Percentiles rank a stretch among this genome's conserved stretches.
phyloP scores from a whole-genome alignment of 495 filamentous ascomycete species.

The Letharia columbiana region DNA sequence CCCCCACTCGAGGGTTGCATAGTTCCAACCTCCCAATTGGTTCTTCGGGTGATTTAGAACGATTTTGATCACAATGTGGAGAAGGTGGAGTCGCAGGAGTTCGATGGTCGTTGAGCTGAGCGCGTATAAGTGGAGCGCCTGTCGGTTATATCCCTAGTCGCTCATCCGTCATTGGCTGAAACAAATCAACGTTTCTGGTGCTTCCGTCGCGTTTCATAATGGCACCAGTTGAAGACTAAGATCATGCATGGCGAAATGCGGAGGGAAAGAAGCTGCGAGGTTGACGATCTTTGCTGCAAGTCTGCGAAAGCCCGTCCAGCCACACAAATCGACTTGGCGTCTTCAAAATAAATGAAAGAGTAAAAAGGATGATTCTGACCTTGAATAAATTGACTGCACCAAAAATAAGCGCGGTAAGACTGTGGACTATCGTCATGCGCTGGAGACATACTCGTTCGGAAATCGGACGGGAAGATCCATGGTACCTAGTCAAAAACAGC shows the following conservation, averaged over 20 bases:
- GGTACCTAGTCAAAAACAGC: background rate
- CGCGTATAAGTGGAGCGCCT: slow-evolving; percentile 2
- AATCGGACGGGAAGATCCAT: background rate
- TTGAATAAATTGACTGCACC: background rate
- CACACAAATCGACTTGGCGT: background rate
- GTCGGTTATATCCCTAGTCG: slow-evolving; percentile 1
- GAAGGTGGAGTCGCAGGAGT: background rate
- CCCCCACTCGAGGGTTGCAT: background rate
- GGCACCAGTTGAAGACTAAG: background rate
- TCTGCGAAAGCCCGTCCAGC: background rate
- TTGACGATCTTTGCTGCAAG: background rate
- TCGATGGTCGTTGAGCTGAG: background rate
- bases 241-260: background rate
- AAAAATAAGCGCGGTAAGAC: background rate
- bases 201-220: slow-evolving; percentile 5
- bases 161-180: background rate
- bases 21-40: background rate
- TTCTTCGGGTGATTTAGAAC: background rate
- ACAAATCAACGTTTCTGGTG: background rate
- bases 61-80: background rate
- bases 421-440: background rate
- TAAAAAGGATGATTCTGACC: background rate
- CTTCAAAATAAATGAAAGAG: background rate
- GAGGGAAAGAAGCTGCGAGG: background rate
- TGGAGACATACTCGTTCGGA: background rate